These are phyloP conservation scores for Ophiostoma piceae DNA, from an alignment of 2,329 filamentous ascomycete species.

Conservation along the genomic window DNA sequence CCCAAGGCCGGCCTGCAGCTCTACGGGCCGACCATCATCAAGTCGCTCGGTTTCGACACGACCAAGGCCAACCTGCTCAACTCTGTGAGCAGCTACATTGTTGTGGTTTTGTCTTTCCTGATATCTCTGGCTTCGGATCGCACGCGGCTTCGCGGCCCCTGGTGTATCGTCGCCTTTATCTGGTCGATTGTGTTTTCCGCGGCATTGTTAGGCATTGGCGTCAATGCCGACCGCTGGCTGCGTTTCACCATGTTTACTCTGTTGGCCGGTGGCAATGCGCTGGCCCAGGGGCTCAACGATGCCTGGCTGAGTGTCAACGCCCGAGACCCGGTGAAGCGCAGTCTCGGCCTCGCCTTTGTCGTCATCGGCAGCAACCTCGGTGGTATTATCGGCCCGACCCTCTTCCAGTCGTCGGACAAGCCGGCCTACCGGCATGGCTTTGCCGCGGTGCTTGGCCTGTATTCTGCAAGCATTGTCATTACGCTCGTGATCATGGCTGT, in stretches of 20 bases:
- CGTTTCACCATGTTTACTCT: background rate
- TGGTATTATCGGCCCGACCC: background rate
- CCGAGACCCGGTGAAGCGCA: background rate
- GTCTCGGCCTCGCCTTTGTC: background rate
- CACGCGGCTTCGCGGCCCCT: background rate
- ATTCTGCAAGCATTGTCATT: background rate
- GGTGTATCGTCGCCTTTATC: background rate
- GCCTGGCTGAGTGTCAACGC: background rate
- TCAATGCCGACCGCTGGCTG: background rate
- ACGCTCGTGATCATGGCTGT: background rate
- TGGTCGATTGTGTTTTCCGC: background rate
- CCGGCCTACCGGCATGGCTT: background rate
- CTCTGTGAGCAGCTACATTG: background rate
- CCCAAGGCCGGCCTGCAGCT: background rate
- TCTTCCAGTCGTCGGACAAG: background rate
- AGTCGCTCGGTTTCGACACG: background rate
- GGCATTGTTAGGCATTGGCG: background rate
- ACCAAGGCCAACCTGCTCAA: background rate
- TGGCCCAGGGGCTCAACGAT: background rate
- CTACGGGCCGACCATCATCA: background rate
- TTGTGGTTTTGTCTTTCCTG: background rate
- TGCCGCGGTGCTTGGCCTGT: background rate
- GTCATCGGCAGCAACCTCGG: background rate
- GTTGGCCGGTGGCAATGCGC: background rate
- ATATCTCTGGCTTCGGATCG: background rate